Evolutionary conservation across 208 protist genomes (phyloP).

Genomic region (Crithidia bombi): DNA sequence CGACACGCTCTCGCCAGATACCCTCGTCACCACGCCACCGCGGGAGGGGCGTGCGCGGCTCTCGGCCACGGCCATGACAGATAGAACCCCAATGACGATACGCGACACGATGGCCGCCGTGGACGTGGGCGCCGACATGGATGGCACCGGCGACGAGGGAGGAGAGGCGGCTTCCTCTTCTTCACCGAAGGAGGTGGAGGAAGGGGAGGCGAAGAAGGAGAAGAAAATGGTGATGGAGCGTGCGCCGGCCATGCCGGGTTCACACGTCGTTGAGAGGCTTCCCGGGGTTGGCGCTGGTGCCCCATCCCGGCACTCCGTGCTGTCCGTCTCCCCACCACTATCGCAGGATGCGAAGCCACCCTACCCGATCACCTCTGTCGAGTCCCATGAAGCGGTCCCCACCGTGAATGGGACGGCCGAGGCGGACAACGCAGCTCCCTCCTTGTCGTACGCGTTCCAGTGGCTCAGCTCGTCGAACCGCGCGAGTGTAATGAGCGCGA

Average conservation of each 20-base stretch:
- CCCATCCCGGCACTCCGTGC: not conserved
- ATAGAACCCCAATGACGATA: not conserved
- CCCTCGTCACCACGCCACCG: not conserved
- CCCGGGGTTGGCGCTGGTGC: too few relatives aligned
- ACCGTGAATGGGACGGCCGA: not conserved
- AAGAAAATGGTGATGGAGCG: not conserved
- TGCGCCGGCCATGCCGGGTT: too few relatives aligned
- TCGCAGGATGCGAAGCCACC: not conserved
- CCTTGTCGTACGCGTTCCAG: conserved; percentile 5
- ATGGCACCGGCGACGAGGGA: not conserved
- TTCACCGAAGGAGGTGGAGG: not conserved
- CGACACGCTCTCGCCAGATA: not conserved
- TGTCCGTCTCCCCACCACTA: not conserved
- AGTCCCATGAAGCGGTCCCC: not conserved
- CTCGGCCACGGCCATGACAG: not conserved
- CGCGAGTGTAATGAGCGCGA: conserved; percentile 1
- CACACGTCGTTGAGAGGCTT: not conserved
- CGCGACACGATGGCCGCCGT: conserved; percentile 4
- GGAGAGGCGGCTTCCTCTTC: not conserved
- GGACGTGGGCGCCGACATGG: not conserved
- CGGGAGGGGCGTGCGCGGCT: not conserved
- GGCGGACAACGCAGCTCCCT: not conserved
- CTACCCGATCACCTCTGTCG: not conserved
- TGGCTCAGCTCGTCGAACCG: conserved; percentile 8
- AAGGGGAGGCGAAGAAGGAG: not conserved